These are phyloP conservation scores for Phlebopus sp. DNA, from an alignment of 1,284 basidiomycete genomes.

Conservation along the genomic window DNA sequence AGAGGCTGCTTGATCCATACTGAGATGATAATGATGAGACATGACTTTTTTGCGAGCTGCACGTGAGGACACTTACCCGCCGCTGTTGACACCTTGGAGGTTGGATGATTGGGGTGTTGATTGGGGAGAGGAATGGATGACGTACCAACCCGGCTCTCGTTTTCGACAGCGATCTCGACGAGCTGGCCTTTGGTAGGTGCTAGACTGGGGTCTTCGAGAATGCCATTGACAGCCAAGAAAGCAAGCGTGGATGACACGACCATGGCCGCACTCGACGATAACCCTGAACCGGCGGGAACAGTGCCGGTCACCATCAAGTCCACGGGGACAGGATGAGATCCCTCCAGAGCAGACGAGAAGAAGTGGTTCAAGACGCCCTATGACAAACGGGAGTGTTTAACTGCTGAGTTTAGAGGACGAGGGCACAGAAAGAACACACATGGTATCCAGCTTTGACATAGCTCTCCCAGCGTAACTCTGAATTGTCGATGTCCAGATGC, in stretches of 20 bases:
- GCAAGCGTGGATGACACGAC: conserved; percentile 80
- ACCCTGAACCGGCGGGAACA: conserved; percentile 78
- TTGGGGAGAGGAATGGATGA: conserved; percentile 11
- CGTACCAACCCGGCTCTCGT: conserved; percentile 77
- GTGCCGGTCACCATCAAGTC: conserved; percentile 75
- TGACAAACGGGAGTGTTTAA: conserved; percentile 2
- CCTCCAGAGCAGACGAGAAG: conserved; percentile 39
- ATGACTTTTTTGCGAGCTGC: background rate
- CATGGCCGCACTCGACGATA: conserved; percentile 84
- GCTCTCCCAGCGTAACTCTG: conserved; percentile 77
- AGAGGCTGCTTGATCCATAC: conserved; percentile 84
- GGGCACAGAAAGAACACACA: conserved; percentile 35
- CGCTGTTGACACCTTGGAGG: conserved; percentile 61
- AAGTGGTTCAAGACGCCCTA: conserved; percentile 74
- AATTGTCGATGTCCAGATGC: conserved; percentile 72
- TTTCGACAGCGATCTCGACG: conserved; percentile 75
- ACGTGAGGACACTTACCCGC: conserved; percentile 49
- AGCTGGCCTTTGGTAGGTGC: conserved; percentile 61
- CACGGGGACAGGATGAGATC: conserved; percentile 48
- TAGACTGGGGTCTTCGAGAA: conserved; percentile 40
- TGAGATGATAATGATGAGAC: conserved; percentile 21
- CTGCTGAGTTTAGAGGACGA: background rate
- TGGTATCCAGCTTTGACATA: conserved; percentile 85
- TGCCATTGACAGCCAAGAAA: conserved; percentile 73
- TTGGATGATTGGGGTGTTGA: background rate